These are phyloP conservation scores for Thelonectria discophora DNA, from an alignment of 2,329 filamentous ascomycete species.

Conservation along the genomic window DNA sequence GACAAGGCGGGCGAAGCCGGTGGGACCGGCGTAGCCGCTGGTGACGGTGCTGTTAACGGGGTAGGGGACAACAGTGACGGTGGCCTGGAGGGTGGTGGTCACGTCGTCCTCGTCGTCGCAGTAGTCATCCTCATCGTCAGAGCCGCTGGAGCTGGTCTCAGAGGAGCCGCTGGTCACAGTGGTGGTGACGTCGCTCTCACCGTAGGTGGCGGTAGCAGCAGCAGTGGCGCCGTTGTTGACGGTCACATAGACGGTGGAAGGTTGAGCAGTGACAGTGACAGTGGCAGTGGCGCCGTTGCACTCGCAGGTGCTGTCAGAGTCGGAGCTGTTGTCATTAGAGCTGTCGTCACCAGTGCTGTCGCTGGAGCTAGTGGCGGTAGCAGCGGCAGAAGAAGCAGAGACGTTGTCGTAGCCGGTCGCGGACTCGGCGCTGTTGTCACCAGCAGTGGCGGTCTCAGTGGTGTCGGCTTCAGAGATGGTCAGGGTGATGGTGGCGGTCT, in stretches of 20 bases:
- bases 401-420: constrained; percentile 1
- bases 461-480: constrained; percentile 43
- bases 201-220: constrained; percentile 33
- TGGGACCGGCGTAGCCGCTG: constrained; percentile 46
- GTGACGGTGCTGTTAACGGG: constrained; percentile 50
- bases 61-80: constrained; percentile 53
- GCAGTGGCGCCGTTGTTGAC: constrained; percentile 33
- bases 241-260: constrained; percentile 50
- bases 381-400: constrained; percentile 40
- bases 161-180: constrained; percentile 37
- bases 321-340: constrained; percentile 20
- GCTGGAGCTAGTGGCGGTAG: constrained; percentile 29
- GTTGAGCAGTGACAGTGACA: constrained; percentile 45
- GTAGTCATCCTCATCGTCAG: constrained; percentile 28
- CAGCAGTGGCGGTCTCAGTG: constrained; percentile 35
- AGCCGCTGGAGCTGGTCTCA: constrained; percentile 23
- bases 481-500: constrained; percentile 48
- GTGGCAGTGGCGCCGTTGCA: constrained; percentile 37
- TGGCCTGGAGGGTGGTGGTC: constrained; percentile 43
- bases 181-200: constrained; percentile 31
- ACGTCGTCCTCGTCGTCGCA: constrained; percentile 34
- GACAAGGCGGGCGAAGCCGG: constrained; percentile 48
- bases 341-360: constrained; percentile 28
- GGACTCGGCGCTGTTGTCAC: constrained; percentile 31
- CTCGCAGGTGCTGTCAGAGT: constrained; percentile 25